Percentiles rank a stretch among this genome's conserved stretches.
Evolutionary conservation across 164 flowering plant species (phyloP).

Genomic region (Macadamia integrifolia): DNA sequence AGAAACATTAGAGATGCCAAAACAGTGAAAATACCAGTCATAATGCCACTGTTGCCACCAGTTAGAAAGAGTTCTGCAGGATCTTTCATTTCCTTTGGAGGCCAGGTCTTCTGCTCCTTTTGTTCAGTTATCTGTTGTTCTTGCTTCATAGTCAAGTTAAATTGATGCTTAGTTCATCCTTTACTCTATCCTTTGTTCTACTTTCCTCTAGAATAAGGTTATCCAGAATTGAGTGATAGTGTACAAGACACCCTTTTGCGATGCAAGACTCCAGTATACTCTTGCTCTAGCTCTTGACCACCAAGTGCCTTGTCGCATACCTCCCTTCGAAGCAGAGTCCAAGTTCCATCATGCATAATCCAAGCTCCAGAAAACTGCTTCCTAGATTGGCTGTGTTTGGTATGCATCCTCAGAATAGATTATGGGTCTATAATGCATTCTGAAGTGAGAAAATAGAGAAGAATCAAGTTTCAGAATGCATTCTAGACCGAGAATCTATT

Average conservation of each 20-base stretch:
- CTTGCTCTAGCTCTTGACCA: constrained; percentile 57
- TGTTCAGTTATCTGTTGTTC: not conserved
- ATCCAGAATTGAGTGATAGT: constrained; percentile 69
- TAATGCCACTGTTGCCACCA: constrained; percentile 99
- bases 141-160: not conserved
- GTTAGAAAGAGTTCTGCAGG: constrained; percentile 20
- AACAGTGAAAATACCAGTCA: constrained; percentile 89
- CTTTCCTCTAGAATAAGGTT: constrained; percentile 30
- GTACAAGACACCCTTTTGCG: constrained; percentile 89
- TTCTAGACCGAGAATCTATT: too few relatives aligned
- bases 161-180: not conserved
- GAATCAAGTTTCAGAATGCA: too few relatives aligned
- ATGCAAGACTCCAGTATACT: constrained; percentile 64
- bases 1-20: constrained; percentile 72
- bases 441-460: too few relatives aligned
- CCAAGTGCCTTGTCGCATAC: constrained; percentile 72
- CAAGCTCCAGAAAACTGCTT: constrained; percentile 47
- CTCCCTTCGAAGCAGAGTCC: constrained; percentile 58
- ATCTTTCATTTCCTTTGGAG: constrained; percentile 9
- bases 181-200: constrained; percentile 22
- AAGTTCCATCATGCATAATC: constrained; percentile 67
- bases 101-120: constrained; percentile 10
- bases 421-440: too few relatives aligned
- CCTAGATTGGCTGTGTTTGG: constrained; percentile 28
- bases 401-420: too few relatives aligned